Evolutionary conservation across 345 rosid genomes (phyloP).

Genomic region (rapeseed (Brassica napus)): Da-Ae NC_063447.1:1223001-1223500

Average conservation of each 20-base stretch:
- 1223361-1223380: neutral
- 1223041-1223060: neutral
- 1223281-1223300: neutral
- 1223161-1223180: neutral
- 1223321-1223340: neutral
- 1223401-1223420: neutral
- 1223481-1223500: conserved; percentile 60
- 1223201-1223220: neutral
- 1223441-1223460: conserved; percentile 49
- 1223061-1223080: neutral
- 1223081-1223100: neutral
- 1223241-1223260: neutral
- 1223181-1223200: neutral
- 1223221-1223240: neutral
- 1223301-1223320: conserved; percentile 7
- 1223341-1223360: conserved; percentile 5
- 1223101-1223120: neutral
- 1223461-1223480: conserved; percentile 64
- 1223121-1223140: neutral
- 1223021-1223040: neutral
- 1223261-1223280: neutral
- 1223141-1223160: neutral
- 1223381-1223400: neutral
- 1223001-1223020: neutral
- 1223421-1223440: neutral